Evolutionary conservation across 352 stramenopile species (phyloP).

Genomic region (Phytophthora litchii): DNA sequence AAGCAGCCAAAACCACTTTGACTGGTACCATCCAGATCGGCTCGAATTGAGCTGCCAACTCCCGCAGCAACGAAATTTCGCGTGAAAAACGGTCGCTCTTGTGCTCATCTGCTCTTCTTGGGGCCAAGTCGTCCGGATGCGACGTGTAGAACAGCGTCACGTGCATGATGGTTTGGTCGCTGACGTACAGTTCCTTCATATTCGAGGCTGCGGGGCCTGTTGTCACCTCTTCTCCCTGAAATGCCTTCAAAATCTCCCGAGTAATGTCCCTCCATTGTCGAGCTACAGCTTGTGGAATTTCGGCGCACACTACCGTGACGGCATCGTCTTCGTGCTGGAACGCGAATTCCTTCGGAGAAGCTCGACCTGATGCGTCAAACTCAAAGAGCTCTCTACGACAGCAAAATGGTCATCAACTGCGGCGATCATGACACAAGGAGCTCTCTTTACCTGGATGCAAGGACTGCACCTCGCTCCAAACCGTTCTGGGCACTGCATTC

Average conservation of each 20-base stretch:
- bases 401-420: too few species aligned
- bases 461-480: constrained; percentile 36
- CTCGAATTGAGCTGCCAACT: constrained; percentile 37
- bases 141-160: constrained; percentile 77
- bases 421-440: too few species aligned
- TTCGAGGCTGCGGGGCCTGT: background rate
- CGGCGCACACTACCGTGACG: constrained; percentile 48
- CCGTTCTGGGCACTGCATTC: constrained; percentile 29
- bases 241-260: constrained; percentile 33
- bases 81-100: constrained; percentile 28
- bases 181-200: constrained; percentile 51
- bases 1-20: constrained; percentile 55
- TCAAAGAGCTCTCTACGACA: constrained; percentile 35
- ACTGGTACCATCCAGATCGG: constrained; percentile 43
- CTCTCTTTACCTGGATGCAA: constrained; percentile 29
- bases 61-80: constrained; percentile 42
- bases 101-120: constrained; percentile 9
- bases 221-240: constrained; percentile 14
- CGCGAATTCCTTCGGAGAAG: constrained; percentile 44
- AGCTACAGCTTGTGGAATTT: constrained; percentile 40
- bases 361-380: constrained; percentile 26
- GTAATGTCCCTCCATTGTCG: constrained; percentile 33
- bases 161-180: constrained; percentile 65
- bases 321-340: constrained; percentile 43
- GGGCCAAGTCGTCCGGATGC: constrained; percentile 56